Base-by-base conservation (phyloP, 208 protist genomes). In the Naegleria gruberi region DNA sequence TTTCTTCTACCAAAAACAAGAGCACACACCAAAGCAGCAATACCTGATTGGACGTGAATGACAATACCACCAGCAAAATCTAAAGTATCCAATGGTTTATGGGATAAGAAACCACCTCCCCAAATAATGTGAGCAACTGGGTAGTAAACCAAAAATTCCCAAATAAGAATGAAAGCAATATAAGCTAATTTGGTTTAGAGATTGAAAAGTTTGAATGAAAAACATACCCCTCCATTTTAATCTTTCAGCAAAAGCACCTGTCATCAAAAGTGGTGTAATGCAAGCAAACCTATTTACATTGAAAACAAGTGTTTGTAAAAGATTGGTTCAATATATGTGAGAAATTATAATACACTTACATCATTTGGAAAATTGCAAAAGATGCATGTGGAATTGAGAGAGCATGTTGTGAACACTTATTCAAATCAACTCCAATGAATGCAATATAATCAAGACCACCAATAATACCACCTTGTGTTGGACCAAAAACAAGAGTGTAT, bases 61-160 rank as follows among this genome's bases (percentile, higher is more conserved):
- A 95, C 94, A 74, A 95, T 94, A 90, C 94, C 94, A 65, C 94
- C 94, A 26, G 95, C 95, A 92, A 96, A 96, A 92, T 97, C 95
- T 4, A 94, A 84, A 15, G 77, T 84, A 46, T 92, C 93, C 94
- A 65, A 89, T 83, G n/a, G 12, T 77, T 23, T 8, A 8, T 91
- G 42, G 26, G 4, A 37, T 7, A 89, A 77, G 8, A 89, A 83
- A 42, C 30, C 17, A 55, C 47, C 46, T 34, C 90, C 90, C 91
- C 92, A 94, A 41, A 96, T 92, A 93, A 94, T 96, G 84, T 96
- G 95, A 55, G 92, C 92, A 41, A 96, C 65, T 65, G 95, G 95
- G 92, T 95, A 96, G 89, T 95, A 96, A 26, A 97, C 93, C 37
- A 97, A 89, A 65, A 95, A 89, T 85, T 93, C 91, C 94, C 94